Percentiles rank a stretch among this genome's conserved stretches.
Evolutionary conservation across 805 yeast genomes (phyloP).

Genomic region (Candida orba): DNA sequence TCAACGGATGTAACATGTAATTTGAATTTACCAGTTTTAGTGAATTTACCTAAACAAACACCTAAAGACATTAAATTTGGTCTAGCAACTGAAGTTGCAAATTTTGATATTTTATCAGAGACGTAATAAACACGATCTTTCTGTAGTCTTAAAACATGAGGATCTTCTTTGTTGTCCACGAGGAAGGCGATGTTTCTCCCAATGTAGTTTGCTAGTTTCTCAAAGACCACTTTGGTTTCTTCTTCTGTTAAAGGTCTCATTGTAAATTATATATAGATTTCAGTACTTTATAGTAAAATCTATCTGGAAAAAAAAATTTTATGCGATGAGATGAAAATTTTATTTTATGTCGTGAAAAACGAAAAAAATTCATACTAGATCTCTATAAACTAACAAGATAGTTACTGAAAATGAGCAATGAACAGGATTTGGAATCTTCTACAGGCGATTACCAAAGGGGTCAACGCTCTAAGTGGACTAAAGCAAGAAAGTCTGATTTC

Average conservation of each 20-base stretch:
- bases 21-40: constrained; percentile 95
- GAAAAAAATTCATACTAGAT: background rate
- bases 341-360: constrained; percentile 1
- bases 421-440: constrained; percentile 28
- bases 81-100: constrained; percentile 88
- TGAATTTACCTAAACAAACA: constrained; percentile 90
- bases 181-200: constrained; percentile 91
- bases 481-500: constrained; percentile 22
- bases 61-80: constrained; percentile 89
- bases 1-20: constrained; percentile 89
- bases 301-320: background rate
- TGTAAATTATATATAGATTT: background rate
- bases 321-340: constrained; percentile 1
- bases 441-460: constrained; percentile 35
- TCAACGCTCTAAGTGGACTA: constrained; percentile 29
- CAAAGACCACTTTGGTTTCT: constrained; percentile 93
- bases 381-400: background rate
- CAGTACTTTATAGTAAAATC: background rate
- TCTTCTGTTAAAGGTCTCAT: constrained; percentile 97
- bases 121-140: constrained; percentile 96
- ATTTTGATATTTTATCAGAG: constrained; percentile 69
- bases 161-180: constrained; percentile 70
- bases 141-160: constrained; percentile 92
- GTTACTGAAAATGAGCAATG: constrained; percentile 17
- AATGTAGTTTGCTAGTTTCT: constrained; percentile 90